Evolutionary conservation across 2,329 filamentous ascomycete species (phyloP).

Genomic region (Colletotrichum tabaci): DNA sequence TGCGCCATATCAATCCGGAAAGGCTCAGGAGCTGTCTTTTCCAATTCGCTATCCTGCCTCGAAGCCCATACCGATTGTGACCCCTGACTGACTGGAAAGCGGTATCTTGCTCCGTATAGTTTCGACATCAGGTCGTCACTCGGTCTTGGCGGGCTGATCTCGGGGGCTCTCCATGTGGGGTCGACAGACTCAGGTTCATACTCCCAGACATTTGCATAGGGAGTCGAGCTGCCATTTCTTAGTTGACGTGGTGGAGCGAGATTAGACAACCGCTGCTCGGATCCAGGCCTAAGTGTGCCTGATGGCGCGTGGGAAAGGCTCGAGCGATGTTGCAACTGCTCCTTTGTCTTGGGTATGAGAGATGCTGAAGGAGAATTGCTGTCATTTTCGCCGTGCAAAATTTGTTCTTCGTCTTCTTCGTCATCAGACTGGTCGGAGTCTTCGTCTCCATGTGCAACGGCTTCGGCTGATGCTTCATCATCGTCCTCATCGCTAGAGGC

Average conservation of each 20-base stretch:
- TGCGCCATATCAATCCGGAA: slow-evolving; percentile 23
- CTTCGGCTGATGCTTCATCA: slow-evolving; percentile 32
- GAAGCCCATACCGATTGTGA: slow-evolving; percentile 41
- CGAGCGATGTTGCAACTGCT: neutral
- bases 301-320: slow-evolving; percentile 21
- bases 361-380: slow-evolving; percentile 37
- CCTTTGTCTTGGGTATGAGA: slow-evolving; percentile 40
- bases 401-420: slow-evolving; percentile 49
- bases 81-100: slow-evolving; percentile 29
- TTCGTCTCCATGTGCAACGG: slow-evolving; percentile 35
- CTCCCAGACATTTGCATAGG: slow-evolving; percentile 34
- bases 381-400: slow-evolving; percentile 42
- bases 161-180: slow-evolving; percentile 57
- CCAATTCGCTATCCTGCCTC: slow-evolving; percentile 28
- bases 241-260: slow-evolving; percentile 44
- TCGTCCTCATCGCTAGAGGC: slow-evolving; percentile 47
- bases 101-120: slow-evolving; percentile 27
- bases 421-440: slow-evolving; percentile 43
- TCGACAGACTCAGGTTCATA: slow-evolving; percentile 48
- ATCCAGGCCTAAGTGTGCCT: neutral
- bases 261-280: slow-evolving; percentile 43
- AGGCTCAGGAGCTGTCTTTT: slow-evolving; percentile 11
- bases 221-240: slow-evolving; percentile 41
- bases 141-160: slow-evolving; percentile 48
- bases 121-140: slow-evolving; percentile 38